Evolutionary conservation across 106 monocot genomes (phyloP), one percentile per base, ranked within the genome.

Genomic region (Dendrobium catenatum): DNA sequence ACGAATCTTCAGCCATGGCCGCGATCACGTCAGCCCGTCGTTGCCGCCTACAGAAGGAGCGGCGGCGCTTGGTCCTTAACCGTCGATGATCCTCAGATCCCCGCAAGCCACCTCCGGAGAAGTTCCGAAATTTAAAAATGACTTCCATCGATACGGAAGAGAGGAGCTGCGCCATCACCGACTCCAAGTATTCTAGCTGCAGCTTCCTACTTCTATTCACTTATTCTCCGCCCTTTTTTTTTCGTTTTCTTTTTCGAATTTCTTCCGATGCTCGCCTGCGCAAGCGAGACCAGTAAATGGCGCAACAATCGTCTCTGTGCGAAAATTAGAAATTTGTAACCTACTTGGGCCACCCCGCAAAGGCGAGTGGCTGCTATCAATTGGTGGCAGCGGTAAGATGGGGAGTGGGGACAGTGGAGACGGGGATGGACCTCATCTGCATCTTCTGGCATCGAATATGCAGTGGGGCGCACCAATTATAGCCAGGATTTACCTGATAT

Each of bases 151-250:
- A 49, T 42, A 72, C 47, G 16, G 80, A 68, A 9, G 80, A 70
- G n/a, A 80, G 24, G 6, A 80, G 70, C 48, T 80, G 80, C 27
- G 80, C 80, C 80, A 80, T 80, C 33, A 9, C 72, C 31, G 72
- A 6, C 8, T 27, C 37, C 16, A 72, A 72, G 37, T 72, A 68
- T 68, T 72, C 37, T 13, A 16, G 72, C 37, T 29, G 33, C 9
- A 3, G 27, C 6, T 40, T 37, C 33, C 16, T 72, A 20, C 5
- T 22, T 66, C 66, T 24, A 55, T 20, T 66, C 5, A n/a, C 2
- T 20, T 66, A 20, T 66, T n/a, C 5, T 37, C 37, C 20, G 10
- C 15, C 33, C 31, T 31, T 37, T 9, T 37, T 37, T 37, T 1
- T 70, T 31, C 15, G 15, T 61, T 20, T 61, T 61, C n/a, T 61